phyloP scores from a whole-genome alignment of 345 rosid genomes.

The Mercurialis annua region DNA sequence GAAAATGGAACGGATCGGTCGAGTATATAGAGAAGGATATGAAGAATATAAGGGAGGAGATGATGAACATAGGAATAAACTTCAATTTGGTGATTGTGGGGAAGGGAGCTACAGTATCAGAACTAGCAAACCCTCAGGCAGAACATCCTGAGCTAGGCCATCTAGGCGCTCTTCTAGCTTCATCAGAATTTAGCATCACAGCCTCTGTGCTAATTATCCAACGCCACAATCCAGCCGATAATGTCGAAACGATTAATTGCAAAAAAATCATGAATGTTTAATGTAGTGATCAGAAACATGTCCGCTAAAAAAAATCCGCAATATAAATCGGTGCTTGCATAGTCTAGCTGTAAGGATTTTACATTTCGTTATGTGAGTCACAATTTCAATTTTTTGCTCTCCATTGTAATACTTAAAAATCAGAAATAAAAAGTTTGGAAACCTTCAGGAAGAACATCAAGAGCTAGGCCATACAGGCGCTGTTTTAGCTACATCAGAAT shows the following conservation, averaged over 20 bases:
- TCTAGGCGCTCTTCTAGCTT: neutral
- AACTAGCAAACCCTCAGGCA: neutral
- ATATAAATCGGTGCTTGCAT: no score
- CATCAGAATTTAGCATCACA: neutral
- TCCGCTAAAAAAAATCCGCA: no score
- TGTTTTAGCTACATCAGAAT: neutral
- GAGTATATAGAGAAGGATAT: constrained; percentile 24
- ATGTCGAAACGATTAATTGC: no score
- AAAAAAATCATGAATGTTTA: no score
- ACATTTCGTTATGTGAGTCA: no score
- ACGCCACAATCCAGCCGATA: neutral
- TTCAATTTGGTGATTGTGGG: constrained; percentile 28
- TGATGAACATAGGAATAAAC: constrained; percentile 13
- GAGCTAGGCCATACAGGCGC: neutral
- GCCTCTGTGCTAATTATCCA: neutral
- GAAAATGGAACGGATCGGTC: constrained; percentile 11
- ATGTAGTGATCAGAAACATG: no score
- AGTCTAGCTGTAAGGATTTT: no score
- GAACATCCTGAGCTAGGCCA: neutral
- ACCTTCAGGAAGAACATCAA: neutral
- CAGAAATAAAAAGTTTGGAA: no score
- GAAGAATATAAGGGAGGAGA: constrained; percentile 8
- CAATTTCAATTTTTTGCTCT: no score
- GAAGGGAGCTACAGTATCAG: constrained; percentile 1
- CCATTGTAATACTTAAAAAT: no score